Conservation (phyloP, 257 asterid species). For the Lithospermum erythrorhizon region DNA sequence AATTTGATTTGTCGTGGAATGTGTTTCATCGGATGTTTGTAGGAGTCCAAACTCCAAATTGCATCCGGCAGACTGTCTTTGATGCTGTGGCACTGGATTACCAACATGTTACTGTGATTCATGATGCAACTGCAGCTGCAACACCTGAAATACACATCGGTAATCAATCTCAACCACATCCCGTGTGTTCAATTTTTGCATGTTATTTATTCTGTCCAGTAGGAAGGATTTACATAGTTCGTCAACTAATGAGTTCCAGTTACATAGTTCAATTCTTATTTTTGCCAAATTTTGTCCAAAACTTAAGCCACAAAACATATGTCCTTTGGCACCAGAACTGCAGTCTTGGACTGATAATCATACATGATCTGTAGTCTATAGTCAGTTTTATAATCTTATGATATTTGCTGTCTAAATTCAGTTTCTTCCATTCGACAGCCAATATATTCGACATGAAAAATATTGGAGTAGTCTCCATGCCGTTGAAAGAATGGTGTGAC, state of each 20-base stretch:
- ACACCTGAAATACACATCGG: constrained; percentile 67
- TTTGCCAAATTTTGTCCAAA: background rate
- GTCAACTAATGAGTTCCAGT: background rate
- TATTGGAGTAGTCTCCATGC: constrained; percentile 52
- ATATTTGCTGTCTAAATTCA: background rate
- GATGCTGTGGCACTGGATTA: constrained; percentile 82
- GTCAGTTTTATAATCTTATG: background rate
- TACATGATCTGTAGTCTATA: background rate
- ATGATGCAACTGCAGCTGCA: constrained; percentile 90
- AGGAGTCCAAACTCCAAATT: constrained; percentile 97
- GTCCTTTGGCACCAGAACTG: background rate
- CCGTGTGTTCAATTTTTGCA: background rate
- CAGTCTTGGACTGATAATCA: background rate
- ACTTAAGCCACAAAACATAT: background rate
- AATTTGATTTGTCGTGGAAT: background rate
- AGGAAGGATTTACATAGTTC: background rate
- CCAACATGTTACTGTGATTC: constrained; percentile 44
- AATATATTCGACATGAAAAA: constrained; percentile 59
- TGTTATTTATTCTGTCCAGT: background rate
- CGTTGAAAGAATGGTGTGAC: constrained; percentile 59
- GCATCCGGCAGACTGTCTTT: constrained; percentile 73
- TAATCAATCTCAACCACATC: constrained; percentile 14
- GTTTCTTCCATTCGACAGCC: constrained; percentile 28
- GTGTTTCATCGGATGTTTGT: constrained; percentile 5
- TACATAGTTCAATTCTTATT: background rate